These are phyloP conservation scores for Dendrostoma leiphaemia DNA, from an alignment of 2,329 filamentous ascomycete genomes.

Conservation along the genomic window DNA sequence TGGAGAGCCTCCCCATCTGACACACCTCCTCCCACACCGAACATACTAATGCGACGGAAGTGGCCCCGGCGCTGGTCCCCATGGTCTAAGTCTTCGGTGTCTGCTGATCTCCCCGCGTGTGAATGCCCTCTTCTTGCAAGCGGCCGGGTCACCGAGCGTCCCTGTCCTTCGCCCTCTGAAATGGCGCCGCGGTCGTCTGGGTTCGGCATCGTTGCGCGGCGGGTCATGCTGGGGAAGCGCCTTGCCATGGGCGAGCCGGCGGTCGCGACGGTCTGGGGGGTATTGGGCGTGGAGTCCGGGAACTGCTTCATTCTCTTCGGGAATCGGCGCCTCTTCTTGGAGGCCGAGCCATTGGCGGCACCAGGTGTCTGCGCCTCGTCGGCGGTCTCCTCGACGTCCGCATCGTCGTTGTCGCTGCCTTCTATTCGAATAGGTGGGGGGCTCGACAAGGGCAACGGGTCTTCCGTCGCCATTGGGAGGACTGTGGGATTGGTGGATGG, in stretches of 20 bases:
- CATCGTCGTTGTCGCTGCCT: conserved; percentile 66
- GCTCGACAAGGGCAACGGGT: conserved; percentile 23
- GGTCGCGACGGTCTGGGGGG: conserved; percentile 48
- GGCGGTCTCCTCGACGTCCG: conserved; percentile 82
- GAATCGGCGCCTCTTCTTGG: conserved; percentile 63
- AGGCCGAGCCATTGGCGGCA: conserved; percentile 40
- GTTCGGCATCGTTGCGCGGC: conserved; percentile 66
- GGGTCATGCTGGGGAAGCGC: conserved; percentile 54
- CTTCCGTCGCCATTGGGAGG: conserved; percentile 15
- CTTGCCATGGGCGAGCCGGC: conserved; percentile 40
- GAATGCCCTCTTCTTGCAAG: conserved; percentile 11
- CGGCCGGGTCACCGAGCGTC: conserved; percentile 36
- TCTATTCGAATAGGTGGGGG: conserved; percentile 41
- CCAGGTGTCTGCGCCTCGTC: conserved; percentile 61
- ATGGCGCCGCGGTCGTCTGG: conserved; percentile 60
- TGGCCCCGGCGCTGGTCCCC: conserved; percentile 43
- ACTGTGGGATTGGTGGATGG: not conserved
- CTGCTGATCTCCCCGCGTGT: conserved; percentile 30
- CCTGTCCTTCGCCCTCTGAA: conserved; percentile 73
- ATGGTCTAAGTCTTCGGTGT: conserved; percentile 50
- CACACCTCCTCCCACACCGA: conserved; percentile 59
- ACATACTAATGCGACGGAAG: conserved; percentile 63
- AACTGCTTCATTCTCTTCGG: conserved; percentile 54
- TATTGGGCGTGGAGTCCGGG: conserved; percentile 64
- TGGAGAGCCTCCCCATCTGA: conserved; percentile 60